A percentile compares a stretch with the other conserved stretches of the same genome.
Evolutionary conservation across 169 alveolate species (phyloP).

Genomic region (Eimeria falciformis): DNA sequence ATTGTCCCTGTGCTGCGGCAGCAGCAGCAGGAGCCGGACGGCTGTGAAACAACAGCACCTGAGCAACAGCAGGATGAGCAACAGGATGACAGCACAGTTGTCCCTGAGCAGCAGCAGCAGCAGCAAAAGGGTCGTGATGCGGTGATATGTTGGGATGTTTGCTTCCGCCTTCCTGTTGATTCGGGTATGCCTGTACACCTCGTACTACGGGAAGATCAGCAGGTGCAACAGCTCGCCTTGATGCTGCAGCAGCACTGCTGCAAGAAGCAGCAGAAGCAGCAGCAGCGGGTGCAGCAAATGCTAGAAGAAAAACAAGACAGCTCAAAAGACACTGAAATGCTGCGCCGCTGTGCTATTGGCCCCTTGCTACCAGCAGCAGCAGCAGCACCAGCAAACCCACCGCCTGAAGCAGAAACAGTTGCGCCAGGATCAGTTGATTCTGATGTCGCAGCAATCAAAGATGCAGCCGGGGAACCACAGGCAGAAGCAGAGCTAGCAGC

Average conservation of each 20-base stretch:
- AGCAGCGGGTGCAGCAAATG: neutral
- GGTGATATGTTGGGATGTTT: conserved; percentile 12
- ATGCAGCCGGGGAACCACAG: too few relatives aligned
- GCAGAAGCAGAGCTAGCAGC: neutral
- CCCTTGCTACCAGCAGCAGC: conserved; percentile 16
- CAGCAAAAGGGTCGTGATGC: neutral
- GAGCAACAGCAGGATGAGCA: neutral
- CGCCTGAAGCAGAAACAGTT: neutral
- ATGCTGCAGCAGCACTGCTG: conserved; percentile 36
- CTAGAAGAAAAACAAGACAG: neutral
- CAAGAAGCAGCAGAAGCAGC: neutral
- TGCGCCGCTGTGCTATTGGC: neutral
- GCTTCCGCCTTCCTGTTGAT: neutral
- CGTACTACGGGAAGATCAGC: neutral
- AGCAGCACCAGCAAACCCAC: neutral
- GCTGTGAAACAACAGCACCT: neutral
- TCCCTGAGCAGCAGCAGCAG: conserved; percentile 11
- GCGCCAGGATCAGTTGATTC: neutral
- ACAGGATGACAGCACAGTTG: neutral
- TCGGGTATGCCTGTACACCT: neutral
- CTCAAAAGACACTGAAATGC: neutral
- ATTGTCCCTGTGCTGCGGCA: neutral
- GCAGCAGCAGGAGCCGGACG: conserved; percentile 13
- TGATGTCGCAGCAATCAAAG: neutral
- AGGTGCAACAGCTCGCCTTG: neutral